Evolutionary conservation across 352 stramenopile genomes (phyloP).

Genomic region (Phytophthora multivora): DNA sequence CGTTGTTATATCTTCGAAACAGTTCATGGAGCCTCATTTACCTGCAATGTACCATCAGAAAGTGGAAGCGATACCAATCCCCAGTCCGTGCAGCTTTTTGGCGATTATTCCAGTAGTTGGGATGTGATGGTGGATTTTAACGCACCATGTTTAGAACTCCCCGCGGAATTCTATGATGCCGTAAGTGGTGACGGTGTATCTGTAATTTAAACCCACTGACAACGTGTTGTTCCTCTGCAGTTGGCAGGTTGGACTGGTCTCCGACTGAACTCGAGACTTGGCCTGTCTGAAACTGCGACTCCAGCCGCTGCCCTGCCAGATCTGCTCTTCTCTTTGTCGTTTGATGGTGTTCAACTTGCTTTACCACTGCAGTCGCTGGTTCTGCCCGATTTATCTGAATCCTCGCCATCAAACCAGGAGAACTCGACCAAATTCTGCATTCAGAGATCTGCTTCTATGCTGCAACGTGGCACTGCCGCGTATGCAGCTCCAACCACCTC

Average conservation of each 20-base stretch:
- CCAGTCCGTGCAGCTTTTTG: slow-evolving; percentile 41
- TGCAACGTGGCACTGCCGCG: slow-evolving; percentile 55
- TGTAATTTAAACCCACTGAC: too few relatives aligned
- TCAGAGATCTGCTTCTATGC: slow-evolving; percentile 55
- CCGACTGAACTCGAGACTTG: slow-evolving; percentile 44
- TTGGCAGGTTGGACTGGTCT: slow-evolving; percentile 60
- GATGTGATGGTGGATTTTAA: slow-evolving; percentile 67
- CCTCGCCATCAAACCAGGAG: slow-evolving; percentile 2
- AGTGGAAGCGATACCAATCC: background rate
- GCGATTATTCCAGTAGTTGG: slow-evolving; percentile 62
- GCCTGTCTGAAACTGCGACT: slow-evolving; percentile 47
- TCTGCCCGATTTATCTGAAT: slow-evolving; percentile 33
- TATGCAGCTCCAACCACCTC: slow-evolving; percentile 50
- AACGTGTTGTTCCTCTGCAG: slow-evolving; percentile 24
- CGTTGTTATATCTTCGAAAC: background rate
- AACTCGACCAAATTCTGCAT: slow-evolving; percentile 49
- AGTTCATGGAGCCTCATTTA: slow-evolving; percentile 56
- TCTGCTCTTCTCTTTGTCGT: slow-evolving; percentile 53
- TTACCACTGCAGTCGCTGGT: slow-evolving; percentile 55
- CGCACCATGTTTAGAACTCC: slow-evolving; percentile 56
- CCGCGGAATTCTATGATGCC: slow-evolving; percentile 65
- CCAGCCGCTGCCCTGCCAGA: slow-evolving; percentile 31
- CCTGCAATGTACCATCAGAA: slow-evolving; percentile 4
- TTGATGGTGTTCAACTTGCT: slow-evolving; percentile 31
- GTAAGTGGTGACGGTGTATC: slow-evolving; percentile 20